Base-by-base conservation (phyloP, 306 rosid genomes). In the Vicia villosa region DNA sequence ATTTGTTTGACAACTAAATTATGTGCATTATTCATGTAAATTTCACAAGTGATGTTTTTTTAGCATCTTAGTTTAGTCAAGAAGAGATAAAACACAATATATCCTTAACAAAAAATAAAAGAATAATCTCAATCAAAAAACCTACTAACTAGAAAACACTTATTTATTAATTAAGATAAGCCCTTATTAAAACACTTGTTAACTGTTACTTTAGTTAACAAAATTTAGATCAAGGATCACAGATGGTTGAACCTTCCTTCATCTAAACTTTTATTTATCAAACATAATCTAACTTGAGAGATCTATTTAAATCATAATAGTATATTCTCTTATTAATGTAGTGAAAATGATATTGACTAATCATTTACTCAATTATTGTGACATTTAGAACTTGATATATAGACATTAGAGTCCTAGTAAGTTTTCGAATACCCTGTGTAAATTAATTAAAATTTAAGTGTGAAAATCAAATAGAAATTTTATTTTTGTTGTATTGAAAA, bases 41-140 rank as follows among this genome's bases (percentile, higher is more conserved):
- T 70, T 68, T 79, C 63, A 73, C 21, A 21, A 42, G 55, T 68
- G 24, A 24, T 20, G 16, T 28, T 16, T 28, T 16, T 5, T 50
- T 24, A 49, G 69, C 58, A 67, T 66, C 66, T 73, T 72, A 59
- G 22, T 43, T 62, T 61, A 59, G 60, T 4, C 13, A 22, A 16
- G 12, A 28, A 59, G 10, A 57, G n/a, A 13, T 47, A 37, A 78
- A 50, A 69, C 83, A 36, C 32, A 47, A 17, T 36, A 45, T n/a
- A n/a, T n/a, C n/a, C n/a, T n/a, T n/a, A n/a, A n/a, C n/a, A n/a
- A 19, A 3, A 50, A 50, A 3, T 26, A 16, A 26, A 65, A 20
- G 22, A 66, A 30, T 76, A 79, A 55, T 69, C 70, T 55, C 10
- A 65, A 41, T 24, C 20, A 69, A 40, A 24, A 64, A 66, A 11